Conservation (phyloP, 2,329 filamentous ascomycete species). For the Trematosphaeria pertusa region DNA sequence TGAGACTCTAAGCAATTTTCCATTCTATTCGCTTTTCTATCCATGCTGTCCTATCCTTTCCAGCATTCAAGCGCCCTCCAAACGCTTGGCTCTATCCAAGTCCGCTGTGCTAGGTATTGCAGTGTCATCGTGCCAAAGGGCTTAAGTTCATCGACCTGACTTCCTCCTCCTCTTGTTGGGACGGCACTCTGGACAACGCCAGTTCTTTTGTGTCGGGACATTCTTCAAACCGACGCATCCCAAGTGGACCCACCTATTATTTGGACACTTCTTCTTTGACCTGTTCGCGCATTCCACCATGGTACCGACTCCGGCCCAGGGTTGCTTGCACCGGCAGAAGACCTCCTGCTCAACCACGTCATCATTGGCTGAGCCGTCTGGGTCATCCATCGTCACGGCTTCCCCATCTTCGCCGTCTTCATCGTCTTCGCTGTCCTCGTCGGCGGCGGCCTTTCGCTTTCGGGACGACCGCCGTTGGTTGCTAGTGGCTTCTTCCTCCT, state of each 20-base stretch:
- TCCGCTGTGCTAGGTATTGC: too few species aligned
- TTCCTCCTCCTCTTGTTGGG: neutral
- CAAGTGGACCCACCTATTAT: constrained; percentile 2
- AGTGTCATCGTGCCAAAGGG: too few species aligned
- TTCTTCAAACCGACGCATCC: neutral
- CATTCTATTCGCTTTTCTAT: too few species aligned
- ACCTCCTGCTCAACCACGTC: neutral
- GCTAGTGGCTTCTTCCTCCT: neutral
- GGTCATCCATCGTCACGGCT: neutral
- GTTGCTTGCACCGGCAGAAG: constrained; percentile 6
- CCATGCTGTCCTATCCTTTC: too few species aligned
- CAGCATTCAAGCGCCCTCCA: too few species aligned
- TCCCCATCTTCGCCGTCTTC: neutral
- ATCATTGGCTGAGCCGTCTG: neutral
- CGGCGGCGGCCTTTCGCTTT: neutral
- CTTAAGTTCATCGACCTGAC: too few species aligned
- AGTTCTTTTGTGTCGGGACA: neutral
- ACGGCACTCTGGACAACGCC: constrained; percentile 5
- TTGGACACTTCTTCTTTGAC: neutral
- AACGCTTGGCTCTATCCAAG: too few species aligned
- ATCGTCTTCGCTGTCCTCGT: neutral
- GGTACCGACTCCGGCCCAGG: neutral
- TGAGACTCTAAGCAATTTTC: too few species aligned
- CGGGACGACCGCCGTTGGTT: neutral
- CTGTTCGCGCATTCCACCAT: constrained; percentile 1